Percentiles rank a stretch among this genome's conserved stretches.
Evolutionary conservation across 1,284 basidiomycete genomes (phyloP).

Genomic region (Porogramme epimiltina): DNA sequence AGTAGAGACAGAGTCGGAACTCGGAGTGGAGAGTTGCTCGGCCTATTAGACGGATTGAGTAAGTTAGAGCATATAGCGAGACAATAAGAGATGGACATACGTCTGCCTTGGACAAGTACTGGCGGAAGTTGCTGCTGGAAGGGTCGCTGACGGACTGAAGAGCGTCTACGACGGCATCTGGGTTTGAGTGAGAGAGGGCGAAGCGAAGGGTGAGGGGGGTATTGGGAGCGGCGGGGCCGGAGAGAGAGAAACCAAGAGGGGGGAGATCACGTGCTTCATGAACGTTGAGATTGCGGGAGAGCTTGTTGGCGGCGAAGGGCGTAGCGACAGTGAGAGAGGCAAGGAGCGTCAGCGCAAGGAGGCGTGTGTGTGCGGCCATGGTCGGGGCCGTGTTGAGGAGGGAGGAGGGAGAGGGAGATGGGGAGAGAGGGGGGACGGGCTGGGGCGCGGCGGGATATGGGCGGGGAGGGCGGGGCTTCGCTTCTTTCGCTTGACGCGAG

Average conservation of each 20-base stretch:
- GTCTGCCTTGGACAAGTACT: conserved; percentile 36
- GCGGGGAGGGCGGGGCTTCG: no score
- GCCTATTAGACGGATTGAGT: conserved; percentile 28
- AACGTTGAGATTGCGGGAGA: conserved; percentile 12
- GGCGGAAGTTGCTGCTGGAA: conserved; percentile 31
- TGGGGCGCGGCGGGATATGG: no score
- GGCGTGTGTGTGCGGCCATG: conserved; percentile 17
- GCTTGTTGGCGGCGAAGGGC: conserved; percentile 1
- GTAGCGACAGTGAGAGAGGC: conserved; percentile 11
- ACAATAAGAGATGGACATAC: conserved; percentile 18
- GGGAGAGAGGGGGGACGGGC: background rate
- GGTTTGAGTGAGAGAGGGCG: conserved; percentile 34
- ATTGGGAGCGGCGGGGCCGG: conserved; percentile 28
- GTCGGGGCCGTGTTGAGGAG: background rate
- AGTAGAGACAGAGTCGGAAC: conserved; percentile 34
- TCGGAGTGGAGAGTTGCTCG: conserved; percentile 39
- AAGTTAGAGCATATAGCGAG: background rate
- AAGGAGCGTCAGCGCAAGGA: conserved; percentile 22
- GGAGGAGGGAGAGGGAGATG: background rate
- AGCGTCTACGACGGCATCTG: conserved; percentile 36
- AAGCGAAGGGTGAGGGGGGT: conserved; percentile 34
- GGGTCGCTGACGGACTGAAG: conserved; percentile 38
- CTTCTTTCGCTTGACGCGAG: no score
- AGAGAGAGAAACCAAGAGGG: conserved; percentile 32
- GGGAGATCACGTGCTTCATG: conserved; percentile 29